Evolutionary conservation across 176 grass and related monocot genomes (phyloP), one percentile per base, ranked within the genome.

Genomic region (Hordeum vulgare): DNA sequence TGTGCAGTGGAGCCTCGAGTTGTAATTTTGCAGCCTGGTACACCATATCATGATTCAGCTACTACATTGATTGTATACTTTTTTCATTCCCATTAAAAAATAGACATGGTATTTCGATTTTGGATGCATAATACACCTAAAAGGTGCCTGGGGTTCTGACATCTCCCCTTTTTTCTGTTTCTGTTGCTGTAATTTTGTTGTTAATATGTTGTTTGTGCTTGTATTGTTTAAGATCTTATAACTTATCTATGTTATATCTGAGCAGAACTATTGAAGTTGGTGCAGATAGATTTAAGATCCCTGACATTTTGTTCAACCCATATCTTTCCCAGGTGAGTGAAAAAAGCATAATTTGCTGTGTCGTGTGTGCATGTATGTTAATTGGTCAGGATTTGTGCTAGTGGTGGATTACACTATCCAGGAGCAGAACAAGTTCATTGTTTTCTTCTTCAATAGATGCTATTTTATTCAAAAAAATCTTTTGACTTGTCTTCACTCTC

Each of bases 221-320:
- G 1, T 31, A 61, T 26, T 49, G 42, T 42, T 80, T 40, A 62
- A 25, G n/a, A 23, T 11, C 31, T 79, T 83, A 70, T 81, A 42
- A 70, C 36, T 61, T 73, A 57, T 56, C 44, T 78, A 61, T 75
- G 20, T 69, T 40, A 76, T 78, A 58, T 83, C 67, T 90, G 72
- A 65, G 49, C 87, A 99, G 96, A 81, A 99, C 89, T 70, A 99
- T 99, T 90, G 96, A 99, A 94, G 89, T 99, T 86, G 96, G 96
- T 72, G 89, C 96, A 29, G 93, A 99, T 85, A 96, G 96, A 96
- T 99, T 99, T 84, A 99, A 99, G 91, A 84, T 96, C 90, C 93
- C 96, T 79, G 96, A 99, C 84, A 85, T 99, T 88, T 79, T 99
- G 66, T 99, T 99, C 81, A 99, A 99, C 81, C 93, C 96, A 79